These are phyloP conservation scores for Toxicodendron radicans DNA, from an alignment of 345 rosid genomes.

Conservation along the genomic window DNA sequence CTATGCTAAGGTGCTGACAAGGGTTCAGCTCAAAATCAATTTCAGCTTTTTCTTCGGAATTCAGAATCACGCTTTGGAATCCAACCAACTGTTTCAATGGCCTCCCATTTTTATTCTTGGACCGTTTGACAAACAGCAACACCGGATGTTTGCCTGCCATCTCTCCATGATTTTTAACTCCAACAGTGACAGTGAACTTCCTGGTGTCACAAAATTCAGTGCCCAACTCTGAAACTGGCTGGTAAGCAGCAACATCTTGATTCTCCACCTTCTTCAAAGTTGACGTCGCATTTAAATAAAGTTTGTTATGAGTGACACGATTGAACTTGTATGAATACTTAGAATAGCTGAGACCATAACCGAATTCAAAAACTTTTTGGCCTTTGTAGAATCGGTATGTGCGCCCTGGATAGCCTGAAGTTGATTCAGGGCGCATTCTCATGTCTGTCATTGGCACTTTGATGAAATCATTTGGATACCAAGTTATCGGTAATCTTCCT, in stretches of 20 bases:
- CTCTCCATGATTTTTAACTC: conserved; percentile 59
- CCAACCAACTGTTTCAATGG: conserved; percentile 69
- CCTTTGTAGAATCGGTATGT: conserved; percentile 82
- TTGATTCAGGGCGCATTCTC: conserved; percentile 70
- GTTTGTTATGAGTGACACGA: conserved; percentile 20
- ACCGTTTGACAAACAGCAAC: conserved; percentile 57
- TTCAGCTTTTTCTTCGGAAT: conserved; percentile 52
- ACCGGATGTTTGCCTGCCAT: conserved; percentile 76
- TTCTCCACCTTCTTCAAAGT: background rate
- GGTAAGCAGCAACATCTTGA: conserved; percentile 23
- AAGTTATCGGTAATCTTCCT: conserved; percentile 84
- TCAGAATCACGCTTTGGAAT: conserved; percentile 64
- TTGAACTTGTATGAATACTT: conserved; percentile 54
- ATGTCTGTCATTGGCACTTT: conserved; percentile 80
- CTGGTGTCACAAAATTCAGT: conserved; percentile 40
- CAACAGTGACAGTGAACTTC: conserved; percentile 42
- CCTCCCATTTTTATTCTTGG: conserved; percentile 44
- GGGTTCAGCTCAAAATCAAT: conserved; percentile 53
- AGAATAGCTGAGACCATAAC: conserved; percentile 79
- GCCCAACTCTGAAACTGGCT: conserved; percentile 53
- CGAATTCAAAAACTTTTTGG: conserved; percentile 59
- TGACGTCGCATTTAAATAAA: conserved; percentile 42
- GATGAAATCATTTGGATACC: conserved; percentile 75
- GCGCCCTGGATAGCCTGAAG: conserved; percentile 78
- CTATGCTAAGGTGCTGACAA: conserved; percentile 68